Evolutionary conservation across 73 alveolate genomes (phyloP).

Genomic region (Tetrahymena thermophila): DNA sequence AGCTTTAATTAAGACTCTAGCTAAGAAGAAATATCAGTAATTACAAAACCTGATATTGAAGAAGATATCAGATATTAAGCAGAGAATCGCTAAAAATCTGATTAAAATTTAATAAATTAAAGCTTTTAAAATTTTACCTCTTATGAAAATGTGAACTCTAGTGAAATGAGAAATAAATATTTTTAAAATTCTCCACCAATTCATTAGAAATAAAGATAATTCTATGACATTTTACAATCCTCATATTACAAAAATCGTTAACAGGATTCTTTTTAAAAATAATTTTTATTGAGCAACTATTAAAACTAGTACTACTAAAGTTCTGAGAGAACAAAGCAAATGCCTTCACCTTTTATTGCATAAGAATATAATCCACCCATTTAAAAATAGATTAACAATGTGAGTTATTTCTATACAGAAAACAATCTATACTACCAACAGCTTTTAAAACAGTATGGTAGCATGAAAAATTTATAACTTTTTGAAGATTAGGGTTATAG

Average conservation of each 20-base stretch:
- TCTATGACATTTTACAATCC: background rate
- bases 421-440: background rate
- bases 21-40: background rate
- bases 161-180: background rate
- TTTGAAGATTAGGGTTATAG: background rate
- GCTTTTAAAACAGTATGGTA: background rate
- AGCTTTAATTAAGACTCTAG: background rate
- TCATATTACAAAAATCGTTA: background rate
- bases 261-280: background rate
- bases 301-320: background rate
- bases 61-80: background rate
- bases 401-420: background rate
- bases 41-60: background rate
- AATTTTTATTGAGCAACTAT: background rate
- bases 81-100: background rate
- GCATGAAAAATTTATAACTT: background rate
- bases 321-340: background rate
- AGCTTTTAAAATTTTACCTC: background rate
- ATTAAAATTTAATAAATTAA: background rate
- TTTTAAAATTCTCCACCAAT: background rate
- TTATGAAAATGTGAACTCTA: background rate
- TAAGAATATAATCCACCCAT: background rate
- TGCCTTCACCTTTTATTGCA: background rate
- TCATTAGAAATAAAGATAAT: background rate
- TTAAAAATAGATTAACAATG: no score